phyloP scores from a whole-genome alignment of 805 yeast species.

The Kazachstania viticola region DNA sequence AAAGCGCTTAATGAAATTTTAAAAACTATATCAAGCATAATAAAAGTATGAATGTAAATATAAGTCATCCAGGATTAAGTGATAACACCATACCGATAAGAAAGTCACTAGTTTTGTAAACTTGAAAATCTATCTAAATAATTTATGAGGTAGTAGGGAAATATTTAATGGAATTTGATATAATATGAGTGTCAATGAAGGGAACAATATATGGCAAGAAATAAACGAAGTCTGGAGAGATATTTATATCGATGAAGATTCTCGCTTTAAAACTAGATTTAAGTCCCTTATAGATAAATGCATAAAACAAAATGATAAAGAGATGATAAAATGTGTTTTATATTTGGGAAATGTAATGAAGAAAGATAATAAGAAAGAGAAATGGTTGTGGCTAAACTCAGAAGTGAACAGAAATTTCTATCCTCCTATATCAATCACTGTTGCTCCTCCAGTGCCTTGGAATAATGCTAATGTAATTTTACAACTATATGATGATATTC shows the following conservation, averaged over 20 bases:
- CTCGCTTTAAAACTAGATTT: background rate
- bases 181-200: too few species aligned
- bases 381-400: conserved; percentile 20
- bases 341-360: conserved; percentile 8
- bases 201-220: conserved; percentile 3
- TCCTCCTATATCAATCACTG: conserved; percentile 17
- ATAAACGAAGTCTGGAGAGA: conserved; percentile 4
- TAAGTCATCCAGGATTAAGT: too few species aligned
- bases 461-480: too few species aligned
- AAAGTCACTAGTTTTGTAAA: too few species aligned
- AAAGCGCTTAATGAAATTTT: too few species aligned
- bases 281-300: conserved; percentile 1
- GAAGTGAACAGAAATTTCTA: conserved; percentile 8
- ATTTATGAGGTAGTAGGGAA: too few species aligned
- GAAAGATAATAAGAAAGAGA: conserved; percentile 4
- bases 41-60: too few species aligned
- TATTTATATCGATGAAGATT: conserved; percentile 1
- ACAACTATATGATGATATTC: background rate
- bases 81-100: too few species aligned
- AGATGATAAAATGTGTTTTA: conserved; percentile 7
- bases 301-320: conserved; percentile 6
- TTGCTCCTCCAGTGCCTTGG: conserved; percentile 16
- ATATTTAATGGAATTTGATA: too few species aligned
- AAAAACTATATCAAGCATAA: too few species aligned
- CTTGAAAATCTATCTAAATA: too few species aligned